phyloP scores from a whole-genome alignment of 177 flowering plant genomes.

The Vitis hybrid region DNA sequence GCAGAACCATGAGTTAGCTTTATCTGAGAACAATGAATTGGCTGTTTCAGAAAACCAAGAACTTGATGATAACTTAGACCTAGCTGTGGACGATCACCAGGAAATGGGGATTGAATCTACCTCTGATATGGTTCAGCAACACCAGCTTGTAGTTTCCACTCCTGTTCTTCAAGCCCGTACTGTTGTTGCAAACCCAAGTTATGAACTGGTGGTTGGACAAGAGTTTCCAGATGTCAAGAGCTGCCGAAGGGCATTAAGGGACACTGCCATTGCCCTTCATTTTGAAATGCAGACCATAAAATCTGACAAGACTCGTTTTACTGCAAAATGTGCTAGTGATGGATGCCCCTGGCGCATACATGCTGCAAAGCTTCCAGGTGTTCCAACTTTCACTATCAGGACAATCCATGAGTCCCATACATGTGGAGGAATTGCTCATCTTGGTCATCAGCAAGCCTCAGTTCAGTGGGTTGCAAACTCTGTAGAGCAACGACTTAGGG shows the following conservation, averaged over 20 bases:
- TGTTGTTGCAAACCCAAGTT: conserved; percentile 33
- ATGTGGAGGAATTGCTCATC: conserved; percentile 83
- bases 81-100: conserved; percentile 44
- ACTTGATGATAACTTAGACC: conserved; percentile 62
- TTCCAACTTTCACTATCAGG: conserved; percentile 93
- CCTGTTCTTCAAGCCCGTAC: conserved; percentile 57
- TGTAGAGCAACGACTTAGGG: conserved; percentile 74
- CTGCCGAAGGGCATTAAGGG: conserved; percentile 85
- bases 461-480: conserved; percentile 95
- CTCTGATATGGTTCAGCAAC: conserved; percentile 38
- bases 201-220: conserved; percentile 77
- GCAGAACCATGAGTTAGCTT: conserved; percentile 47
- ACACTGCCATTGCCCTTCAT: conserved; percentile 71
- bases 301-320: conserved; percentile 93
- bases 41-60: conserved; percentile 53
- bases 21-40: conserved; percentile 52
- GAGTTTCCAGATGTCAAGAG: conserved; percentile 88
- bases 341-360: conserved; percentile 97
- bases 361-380: conserved; percentile 96
- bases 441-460: conserved; percentile 97
- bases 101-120: conserved; percentile 44
- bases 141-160: conserved; percentile 28
- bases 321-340: conserved; percentile 87
- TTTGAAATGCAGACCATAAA: conserved; percentile 93
- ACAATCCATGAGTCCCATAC: conserved; percentile 78